Percentiles rank a stretch among this genome's conserved stretches.
Evolutionary conservation across 305 asterid genomes (phyloP).

Genomic region (Fraxinus albicans): DNA sequence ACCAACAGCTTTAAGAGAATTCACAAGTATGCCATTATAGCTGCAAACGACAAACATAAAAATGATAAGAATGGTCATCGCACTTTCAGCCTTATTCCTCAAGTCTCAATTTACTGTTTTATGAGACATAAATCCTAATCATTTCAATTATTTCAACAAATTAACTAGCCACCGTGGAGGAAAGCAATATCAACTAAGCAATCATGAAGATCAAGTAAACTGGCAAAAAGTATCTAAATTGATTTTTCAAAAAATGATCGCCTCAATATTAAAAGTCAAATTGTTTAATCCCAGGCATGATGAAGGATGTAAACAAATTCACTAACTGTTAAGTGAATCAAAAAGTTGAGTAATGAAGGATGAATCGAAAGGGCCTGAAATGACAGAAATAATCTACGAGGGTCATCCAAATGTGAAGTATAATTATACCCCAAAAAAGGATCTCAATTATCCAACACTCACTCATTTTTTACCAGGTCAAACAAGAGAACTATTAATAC

Average conservation of each 20-base stretch:
- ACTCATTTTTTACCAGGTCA: neutral
- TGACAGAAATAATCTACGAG: neutral
- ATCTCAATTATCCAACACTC: neutral
- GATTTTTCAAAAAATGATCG: neutral
- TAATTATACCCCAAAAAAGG: neutral
- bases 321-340: neutral
- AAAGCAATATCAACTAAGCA: neutral
- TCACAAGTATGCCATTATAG: slow-evolving; percentile 79
- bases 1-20: slow-evolving; percentile 69
- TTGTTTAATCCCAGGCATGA: neutral
- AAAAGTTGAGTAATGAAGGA: neutral
- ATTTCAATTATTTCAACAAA: neutral
- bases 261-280: neutral
- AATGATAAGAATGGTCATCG: slow-evolving; percentile 15
- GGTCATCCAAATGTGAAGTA: neutral
- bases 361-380: neutral
- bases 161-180: neutral
- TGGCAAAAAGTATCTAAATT: neutral
- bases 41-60: slow-evolving; percentile 47
- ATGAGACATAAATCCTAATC: neutral
- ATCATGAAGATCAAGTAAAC: neutral
- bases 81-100: neutral
- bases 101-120: neutral
- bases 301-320: neutral
- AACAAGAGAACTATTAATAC: neutral